Evolutionary conservation across 108 stramenopile genomes (phyloP), one percentile per base, ranked within the genome.

Genomic region (Nannochloropsis granulata): DNA sequence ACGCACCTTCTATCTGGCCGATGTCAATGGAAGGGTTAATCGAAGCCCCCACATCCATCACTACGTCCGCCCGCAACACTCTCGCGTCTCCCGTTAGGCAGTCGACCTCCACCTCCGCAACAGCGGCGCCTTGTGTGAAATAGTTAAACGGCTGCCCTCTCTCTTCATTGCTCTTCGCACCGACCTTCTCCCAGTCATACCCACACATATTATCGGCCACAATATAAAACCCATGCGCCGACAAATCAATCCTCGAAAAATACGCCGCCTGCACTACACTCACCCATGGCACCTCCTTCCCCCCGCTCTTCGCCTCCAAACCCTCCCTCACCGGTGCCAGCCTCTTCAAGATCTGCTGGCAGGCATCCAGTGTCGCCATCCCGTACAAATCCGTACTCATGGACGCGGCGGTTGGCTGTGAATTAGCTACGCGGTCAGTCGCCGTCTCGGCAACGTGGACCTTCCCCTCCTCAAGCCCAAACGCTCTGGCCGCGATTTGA

Each of bases 1-100:
- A 97, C 12, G 96, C 97, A 23, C 97, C 97, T 85, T 97, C 97
- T 79, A 97, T 95, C 84, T 97, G 97, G 43, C 97, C 97, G 83
- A 97, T 94, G 86, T 97, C 97, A 82, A 97, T 95, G 12, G 94
- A 92, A 12, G 97, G 97, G 86, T 97, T 97, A 90, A 97, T 95
- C 83, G 93, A 94, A 12, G 93, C 91, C 23, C 97, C 97, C 79
- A 96, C 93, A 82, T 91, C 90, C 87, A 90, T 85, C 26, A 90
- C 25, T 5, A 96, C 90, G 86, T 97, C 97, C 24, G 94, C 89
- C n/a, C 90, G 86, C 0, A 95, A 34, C 2, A 94, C 93, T 25
- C 90, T 86, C 84, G 93, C 93, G 83, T 96, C 94, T 21, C 97
- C 97, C 43, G 95, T 94, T 80, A 97, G 87, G 13, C 92, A 88